Conservation (phyloP, 352 stramenopile genomes). For the Hyaloperonospora brassicae region DNA sequence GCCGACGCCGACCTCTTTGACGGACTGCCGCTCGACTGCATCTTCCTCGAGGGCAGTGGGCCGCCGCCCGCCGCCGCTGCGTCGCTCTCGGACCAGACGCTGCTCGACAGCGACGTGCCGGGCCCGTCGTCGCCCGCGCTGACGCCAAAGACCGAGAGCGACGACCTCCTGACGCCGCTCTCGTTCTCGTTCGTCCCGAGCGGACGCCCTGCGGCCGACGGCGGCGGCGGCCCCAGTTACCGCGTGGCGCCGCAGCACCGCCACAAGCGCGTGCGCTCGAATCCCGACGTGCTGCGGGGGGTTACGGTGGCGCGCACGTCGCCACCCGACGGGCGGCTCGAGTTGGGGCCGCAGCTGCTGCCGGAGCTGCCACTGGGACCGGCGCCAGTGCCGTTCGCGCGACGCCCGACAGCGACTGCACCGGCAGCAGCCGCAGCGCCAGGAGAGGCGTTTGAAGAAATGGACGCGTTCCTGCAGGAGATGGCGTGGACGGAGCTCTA, state of each 20-base stretch:
- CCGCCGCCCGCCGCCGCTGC: too few species aligned
- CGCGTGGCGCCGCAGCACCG: slow-evolving; percentile 42
- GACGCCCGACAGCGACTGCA: background rate
- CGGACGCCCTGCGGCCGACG: background rate
- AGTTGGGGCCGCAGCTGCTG: too few species aligned
- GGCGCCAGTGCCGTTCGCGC: slow-evolving; percentile 21
- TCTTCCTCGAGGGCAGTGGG: slow-evolving; percentile 28
- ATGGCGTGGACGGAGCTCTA: slow-evolving; percentile 37
- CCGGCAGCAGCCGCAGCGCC: background rate
- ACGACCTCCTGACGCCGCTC: slow-evolving; percentile 40
- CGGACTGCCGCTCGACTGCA: slow-evolving; percentile 44
- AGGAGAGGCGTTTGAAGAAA: slow-evolving; percentile 37
- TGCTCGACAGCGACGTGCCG: slow-evolving; percentile 41
- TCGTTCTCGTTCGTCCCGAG: slow-evolving; percentile 32
- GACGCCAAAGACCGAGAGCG: slow-evolving; percentile 24
- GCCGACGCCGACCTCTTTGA: slow-evolving; percentile 46
- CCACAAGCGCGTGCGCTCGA: slow-evolving; percentile 56
- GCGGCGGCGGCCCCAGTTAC: slow-evolving; percentile 20
- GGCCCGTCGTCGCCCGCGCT: slow-evolving; percentile 26
- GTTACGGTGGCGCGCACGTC: slow-evolving; percentile 32
- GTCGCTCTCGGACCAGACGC: slow-evolving; percentile 30
- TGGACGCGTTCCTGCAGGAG: slow-evolving; percentile 47
- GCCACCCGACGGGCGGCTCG: slow-evolving; percentile 17
- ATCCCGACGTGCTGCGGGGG: slow-evolving; percentile 42
- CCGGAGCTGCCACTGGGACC: slow-evolving; percentile 25